Evolutionary conservation across 1,139 yeast species (phyloP), one percentile per base, ranked within the genome.

Genomic region (Yamadazyma triangularis): DNA sequence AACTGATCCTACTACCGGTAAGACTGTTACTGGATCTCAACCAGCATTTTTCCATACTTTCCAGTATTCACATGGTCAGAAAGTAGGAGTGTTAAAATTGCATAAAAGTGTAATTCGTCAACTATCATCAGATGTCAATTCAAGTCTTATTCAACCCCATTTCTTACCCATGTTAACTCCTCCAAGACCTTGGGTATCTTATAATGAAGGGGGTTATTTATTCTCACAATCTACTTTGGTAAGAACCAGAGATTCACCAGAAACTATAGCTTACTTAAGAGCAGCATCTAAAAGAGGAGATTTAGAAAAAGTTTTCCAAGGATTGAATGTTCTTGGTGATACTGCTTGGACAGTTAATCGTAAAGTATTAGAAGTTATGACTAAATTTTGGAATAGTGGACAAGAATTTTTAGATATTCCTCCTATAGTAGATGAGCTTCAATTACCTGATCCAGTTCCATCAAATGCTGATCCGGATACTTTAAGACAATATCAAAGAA

Each of bases 291-390:
- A 77, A 23, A 70, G 80, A 31, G 77, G 79, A 6, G 77, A 76
- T 30, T 62, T 91, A 40, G 74, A 74, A 26, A 60, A 66, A 14
- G 82, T 91, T 12, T 84, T 80, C 48, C 74, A 77, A 32, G 98
- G 96, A 2, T 67, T 93, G 34, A 89, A 89, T 51, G 95, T 86
- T 8, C 63, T 93, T 34, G 97, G 98, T 9, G 61, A 71, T 25
- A 86, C 97, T 1, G 73, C 96, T 0, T 91, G 99, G 99, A 84
- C 96, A 0, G 81, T 91, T 25, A 91, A 91, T 53, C 73, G 77
- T 34, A 67, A 64, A 16, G 67, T 91, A 7, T 80, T 86, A 45
- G 71, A 79, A 28, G 70, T 85, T 4, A 71, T 91, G 44, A 73
- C 86, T 4, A 64, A 78, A 38, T 80, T 81, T 36, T 91, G 98